Conservation (phyloP, 1,139 yeast genomes). For the Blastobotrys raffinosifermentans region DNA sequence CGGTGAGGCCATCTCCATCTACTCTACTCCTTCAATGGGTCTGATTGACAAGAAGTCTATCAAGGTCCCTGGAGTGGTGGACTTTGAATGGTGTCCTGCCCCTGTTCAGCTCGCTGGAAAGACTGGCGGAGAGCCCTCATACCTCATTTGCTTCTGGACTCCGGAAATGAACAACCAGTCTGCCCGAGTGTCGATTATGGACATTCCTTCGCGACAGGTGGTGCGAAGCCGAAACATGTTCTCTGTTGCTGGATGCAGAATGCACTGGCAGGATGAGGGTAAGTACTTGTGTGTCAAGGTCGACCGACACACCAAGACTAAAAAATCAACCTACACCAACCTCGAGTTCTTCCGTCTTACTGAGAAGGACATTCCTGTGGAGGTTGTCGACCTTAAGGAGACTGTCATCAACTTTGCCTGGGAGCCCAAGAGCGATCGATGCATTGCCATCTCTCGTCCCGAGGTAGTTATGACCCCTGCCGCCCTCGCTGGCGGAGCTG, state of each 20-base stretch:
- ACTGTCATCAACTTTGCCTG: constrained; percentile 85
- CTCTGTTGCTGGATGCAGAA: constrained; percentile 86
- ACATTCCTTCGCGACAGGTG: constrained; percentile 75
- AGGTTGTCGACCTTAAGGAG: constrained; percentile 88
- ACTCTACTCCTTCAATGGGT: constrained; percentile 64
- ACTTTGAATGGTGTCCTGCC: constrained; percentile 94
- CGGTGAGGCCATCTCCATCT: constrained; percentile 77
- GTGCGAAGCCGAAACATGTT: constrained; percentile 89
- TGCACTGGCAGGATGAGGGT: constrained; percentile 94
- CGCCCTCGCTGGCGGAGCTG: constrained; percentile 28
- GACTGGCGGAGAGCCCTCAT: constrained; percentile 13
- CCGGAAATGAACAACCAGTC: constrained; percentile 92
- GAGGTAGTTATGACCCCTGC: constrained; percentile 27
- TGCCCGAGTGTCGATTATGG: constrained; percentile 90
- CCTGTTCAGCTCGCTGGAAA: constrained; percentile 60
- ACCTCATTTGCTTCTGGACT: constrained; percentile 85
- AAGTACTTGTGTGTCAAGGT: constrained; percentile 87
- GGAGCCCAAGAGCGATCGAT: constrained; percentile 92
- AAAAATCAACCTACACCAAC: constrained; percentile 85
- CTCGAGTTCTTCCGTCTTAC: constrained; percentile 84
- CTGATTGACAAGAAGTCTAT: constrained; percentile 82
- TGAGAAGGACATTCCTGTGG: constrained; percentile 92
- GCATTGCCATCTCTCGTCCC: constrained; percentile 60
- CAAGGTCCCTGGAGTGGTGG: constrained; percentile 79
- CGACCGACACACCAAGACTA: constrained; percentile 94